Evolutionary conservation across 495 filamentous ascomycete genomes (phyloP).

Genomic region (Penicillium flavigenum): DNA sequence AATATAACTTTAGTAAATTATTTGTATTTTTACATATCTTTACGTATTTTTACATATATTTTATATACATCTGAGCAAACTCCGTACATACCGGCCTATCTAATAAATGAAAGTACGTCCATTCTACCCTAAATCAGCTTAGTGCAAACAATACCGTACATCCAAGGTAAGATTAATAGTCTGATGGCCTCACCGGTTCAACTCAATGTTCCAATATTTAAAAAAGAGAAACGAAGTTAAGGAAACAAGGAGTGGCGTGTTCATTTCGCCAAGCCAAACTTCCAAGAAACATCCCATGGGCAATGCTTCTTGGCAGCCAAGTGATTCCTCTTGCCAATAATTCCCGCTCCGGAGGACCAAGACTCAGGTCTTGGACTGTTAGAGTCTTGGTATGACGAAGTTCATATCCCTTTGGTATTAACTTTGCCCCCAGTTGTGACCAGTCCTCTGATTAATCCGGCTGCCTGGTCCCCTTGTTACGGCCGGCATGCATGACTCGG

Average conservation of each 20-base stretch:
- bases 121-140: not conserved
- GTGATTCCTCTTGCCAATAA: constrained; percentile 33
- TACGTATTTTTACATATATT: no score
- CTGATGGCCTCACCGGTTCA: not conserved
- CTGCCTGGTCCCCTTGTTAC: constrained; percentile 8
- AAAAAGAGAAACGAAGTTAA: not conserved
- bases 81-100: not conserved
- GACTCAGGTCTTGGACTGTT: constrained; percentile 15
- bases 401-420: not conserved
- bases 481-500: constrained; percentile 8
- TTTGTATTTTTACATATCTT: no score
- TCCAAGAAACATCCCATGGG: constrained; percentile 16
- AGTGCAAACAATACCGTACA: constrained; percentile 2
- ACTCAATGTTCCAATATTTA: not conserved
- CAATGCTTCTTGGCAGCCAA: constrained; percentile 35
- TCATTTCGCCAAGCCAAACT: constrained; percentile 21
- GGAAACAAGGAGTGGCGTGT: not conserved
- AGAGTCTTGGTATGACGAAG: constrained; percentile 18
- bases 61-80: no score
- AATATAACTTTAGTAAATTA: not conserved
- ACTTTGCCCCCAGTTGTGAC: not conserved
- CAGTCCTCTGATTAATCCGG: constrained; percentile 8
- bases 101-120: not conserved
- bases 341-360: constrained; percentile 33
- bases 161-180: not conserved